Evolutionary conservation across 2,329 filamentous ascomycete genomes (phyloP).

Genomic region (Fusarium sp.): DNA sequence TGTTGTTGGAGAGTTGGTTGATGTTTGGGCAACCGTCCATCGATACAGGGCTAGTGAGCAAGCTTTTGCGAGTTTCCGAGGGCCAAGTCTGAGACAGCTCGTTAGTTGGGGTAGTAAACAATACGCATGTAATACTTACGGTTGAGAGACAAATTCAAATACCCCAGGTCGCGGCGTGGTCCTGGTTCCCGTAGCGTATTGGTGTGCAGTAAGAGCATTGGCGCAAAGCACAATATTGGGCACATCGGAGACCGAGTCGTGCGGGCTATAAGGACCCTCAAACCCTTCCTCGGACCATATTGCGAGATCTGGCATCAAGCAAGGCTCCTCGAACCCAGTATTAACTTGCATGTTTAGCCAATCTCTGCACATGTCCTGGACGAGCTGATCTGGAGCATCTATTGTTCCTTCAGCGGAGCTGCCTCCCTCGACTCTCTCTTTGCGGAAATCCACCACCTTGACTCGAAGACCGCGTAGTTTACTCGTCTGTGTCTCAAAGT

Average conservation of each 20-base stretch:
- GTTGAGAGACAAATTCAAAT: conserved; percentile 52
- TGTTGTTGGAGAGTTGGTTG: background rate
- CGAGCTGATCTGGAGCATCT: conserved; percentile 1
- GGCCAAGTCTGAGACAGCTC: conserved; percentile 44
- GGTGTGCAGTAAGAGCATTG: conserved; percentile 46
- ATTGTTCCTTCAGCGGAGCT: background rate
- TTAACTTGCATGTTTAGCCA: conserved; percentile 36
- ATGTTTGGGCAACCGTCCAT: conserved; percentile 38
- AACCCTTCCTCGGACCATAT: conserved; percentile 38
- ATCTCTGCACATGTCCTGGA: conserved; percentile 22
- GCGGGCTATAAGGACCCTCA: background rate
- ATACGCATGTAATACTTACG: conserved; percentile 39
- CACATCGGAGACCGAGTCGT: background rate
- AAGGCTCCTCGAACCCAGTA: background rate
- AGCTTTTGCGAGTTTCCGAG: conserved; percentile 50
- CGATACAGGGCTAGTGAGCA: conserved; percentile 42
- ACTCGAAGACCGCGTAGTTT: conserved; percentile 47
- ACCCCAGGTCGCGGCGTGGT: conserved; percentile 34
- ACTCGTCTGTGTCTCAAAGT: conserved; percentile 43
- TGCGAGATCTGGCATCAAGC: conserved; percentile 41
- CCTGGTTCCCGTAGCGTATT: conserved; percentile 34
- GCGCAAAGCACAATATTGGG: conserved; percentile 48
- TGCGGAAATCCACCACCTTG: conserved; percentile 6
- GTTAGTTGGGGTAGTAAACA: background rate
- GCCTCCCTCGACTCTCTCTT: background rate